These are phyloP conservation scores for Botryococcus braunii DNA, from an alignment of 163 green algal genomes.

Conservation along the genomic window DNA sequence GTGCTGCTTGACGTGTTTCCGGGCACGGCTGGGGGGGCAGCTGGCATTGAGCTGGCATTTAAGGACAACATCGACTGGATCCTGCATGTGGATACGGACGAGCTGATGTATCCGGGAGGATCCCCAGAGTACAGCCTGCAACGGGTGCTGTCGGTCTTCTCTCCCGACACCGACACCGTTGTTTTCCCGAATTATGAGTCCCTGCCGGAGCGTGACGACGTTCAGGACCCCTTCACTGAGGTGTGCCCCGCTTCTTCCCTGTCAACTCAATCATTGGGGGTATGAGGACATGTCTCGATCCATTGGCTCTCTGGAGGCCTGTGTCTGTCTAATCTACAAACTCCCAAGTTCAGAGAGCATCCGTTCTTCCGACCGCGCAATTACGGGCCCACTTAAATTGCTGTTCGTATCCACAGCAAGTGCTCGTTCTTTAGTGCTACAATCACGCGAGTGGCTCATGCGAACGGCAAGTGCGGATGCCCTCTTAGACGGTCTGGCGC, in stretches of 20 bases:
- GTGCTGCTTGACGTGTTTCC: background rate
- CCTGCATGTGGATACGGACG: slow-evolving; percentile 79
- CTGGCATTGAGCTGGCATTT: slow-evolving; percentile 44
- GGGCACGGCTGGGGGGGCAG: too few species aligned
- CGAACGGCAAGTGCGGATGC: too few species aligned
- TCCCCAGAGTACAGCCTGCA: slow-evolving; percentile 50
- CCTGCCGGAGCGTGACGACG: slow-evolving; percentile 51
- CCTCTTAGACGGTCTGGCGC: too few species aligned
- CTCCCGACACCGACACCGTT: slow-evolving; percentile 51
- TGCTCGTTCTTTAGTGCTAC: too few species aligned
- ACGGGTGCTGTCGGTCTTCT: slow-evolving; percentile 20
- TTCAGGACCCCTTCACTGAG: slow-evolving; percentile 66
- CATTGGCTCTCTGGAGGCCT: too few species aligned
- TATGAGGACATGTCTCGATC: too few species aligned
- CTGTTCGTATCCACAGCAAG: too few species aligned
- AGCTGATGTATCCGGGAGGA: slow-evolving; percentile 70
- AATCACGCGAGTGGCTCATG: too few species aligned
- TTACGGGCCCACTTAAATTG: too few species aligned
- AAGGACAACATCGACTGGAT: slow-evolving; percentile 66
- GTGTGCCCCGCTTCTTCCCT: slow-evolving; percentile 8
- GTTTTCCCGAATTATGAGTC: slow-evolving; percentile 81
- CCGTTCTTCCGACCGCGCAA: too few species aligned
- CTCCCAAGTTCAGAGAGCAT: too few species aligned
- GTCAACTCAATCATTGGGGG: background rate
- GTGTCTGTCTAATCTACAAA: too few species aligned